Base-by-base conservation (phyloP, 306 rosid genomes). In the Cyamopsis tetragonoloba region DNA sequence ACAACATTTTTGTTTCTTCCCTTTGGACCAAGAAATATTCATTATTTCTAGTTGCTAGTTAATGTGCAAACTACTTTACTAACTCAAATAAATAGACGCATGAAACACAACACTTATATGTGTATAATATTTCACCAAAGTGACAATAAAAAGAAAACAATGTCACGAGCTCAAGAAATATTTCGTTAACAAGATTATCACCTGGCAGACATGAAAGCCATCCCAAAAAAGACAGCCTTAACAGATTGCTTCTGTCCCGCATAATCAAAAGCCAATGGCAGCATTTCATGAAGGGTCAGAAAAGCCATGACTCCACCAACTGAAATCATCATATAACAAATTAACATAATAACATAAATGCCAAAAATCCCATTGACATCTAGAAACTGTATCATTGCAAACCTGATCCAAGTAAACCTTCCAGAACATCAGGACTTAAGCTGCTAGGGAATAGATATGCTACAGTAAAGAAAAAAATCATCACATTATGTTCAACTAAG, bases 201-300 rank as follows among this genome's bases (percentile, higher is more conserved):
- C 98, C 96, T 92, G 28, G 92, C 96, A 62, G 98, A 92, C 98
- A 92, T 92, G 81, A 88, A 92, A 39, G 95, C 96, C 98, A 92
- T 92, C 77, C 98, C 96, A 70, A 80, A 78, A 81, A 92, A 92
- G 50, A 92, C 95, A 1, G 95, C 96, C 83, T 92, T 92, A 37
- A 89, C 82, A 20, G 96, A 89, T 74, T 81, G 98, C 85, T 92
- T 92, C 79, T 74, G 91, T 65, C 96, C 96, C 7, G 98, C 98
- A 85, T 92, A 84, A 71, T 89, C 96, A 77, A 92, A 92, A 4
- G 98, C 98, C 84, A 92, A 58, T 9, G 95, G 96, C 79, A 92
- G 77, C 98, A 89, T 92, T 82, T 92, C 96, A 76, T 89, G 98
- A 70, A 92, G 87, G 27, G 98, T 89, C 67, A 92, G 78, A 67